Conservation (phyloP, 2,329 filamentous ascomycete genomes). For the Arthrobotrys sphaeroides region DNA sequence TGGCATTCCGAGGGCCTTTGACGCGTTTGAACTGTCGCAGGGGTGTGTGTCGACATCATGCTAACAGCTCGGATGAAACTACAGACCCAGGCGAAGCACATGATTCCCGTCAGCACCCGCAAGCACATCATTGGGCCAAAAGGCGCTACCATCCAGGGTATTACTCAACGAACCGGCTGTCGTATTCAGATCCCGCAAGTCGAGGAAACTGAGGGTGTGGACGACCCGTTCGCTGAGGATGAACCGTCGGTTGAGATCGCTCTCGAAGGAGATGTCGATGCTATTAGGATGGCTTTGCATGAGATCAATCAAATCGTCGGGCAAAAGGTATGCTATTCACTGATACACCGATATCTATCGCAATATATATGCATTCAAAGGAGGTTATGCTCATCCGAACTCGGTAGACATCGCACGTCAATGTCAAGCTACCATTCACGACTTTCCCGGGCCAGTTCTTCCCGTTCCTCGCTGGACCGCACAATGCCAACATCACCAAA, state of each 20-base stretch:
- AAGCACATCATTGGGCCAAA: slow-evolving; percentile 92
- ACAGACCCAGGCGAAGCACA: slow-evolving; percentile 63
- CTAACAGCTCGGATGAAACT: slow-evolving; percentile 64
- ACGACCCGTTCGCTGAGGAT: slow-evolving; percentile 72
- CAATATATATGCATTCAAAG: not conserved
- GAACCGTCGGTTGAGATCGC: slow-evolving; percentile 84
- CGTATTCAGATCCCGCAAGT: slow-evolving; percentile 87
- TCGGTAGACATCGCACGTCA: slow-evolving; percentile 66
- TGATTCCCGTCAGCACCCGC: slow-evolving; percentile 83
- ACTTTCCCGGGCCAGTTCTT: slow-evolving; percentile 85
- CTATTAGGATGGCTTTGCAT: slow-evolving; percentile 81
- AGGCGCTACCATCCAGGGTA: slow-evolving; percentile 86
- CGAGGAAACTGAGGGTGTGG: slow-evolving; percentile 70
- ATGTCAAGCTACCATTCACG: slow-evolving; percentile 77
- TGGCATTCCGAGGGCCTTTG: slow-evolving; percentile 55
- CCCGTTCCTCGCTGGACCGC: slow-evolving; percentile 87
- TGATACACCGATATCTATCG: too few species aligned
- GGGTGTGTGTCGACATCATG: too few species aligned
- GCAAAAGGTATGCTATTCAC: slow-evolving; percentile 73
- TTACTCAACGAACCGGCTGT: slow-evolving; percentile 89
- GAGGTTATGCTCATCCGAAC: not conserved
- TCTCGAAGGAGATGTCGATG: slow-evolving; percentile 90
- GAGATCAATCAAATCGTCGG: slow-evolving; percentile 88
- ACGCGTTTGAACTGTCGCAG: too few species aligned
- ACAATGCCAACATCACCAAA: slow-evolving; percentile 73